These are phyloP conservation scores for Furcasterigmium furcatum DNA, from an alignment of 2,329 filamentous ascomycete species.

Conservation along the genomic window DNA sequence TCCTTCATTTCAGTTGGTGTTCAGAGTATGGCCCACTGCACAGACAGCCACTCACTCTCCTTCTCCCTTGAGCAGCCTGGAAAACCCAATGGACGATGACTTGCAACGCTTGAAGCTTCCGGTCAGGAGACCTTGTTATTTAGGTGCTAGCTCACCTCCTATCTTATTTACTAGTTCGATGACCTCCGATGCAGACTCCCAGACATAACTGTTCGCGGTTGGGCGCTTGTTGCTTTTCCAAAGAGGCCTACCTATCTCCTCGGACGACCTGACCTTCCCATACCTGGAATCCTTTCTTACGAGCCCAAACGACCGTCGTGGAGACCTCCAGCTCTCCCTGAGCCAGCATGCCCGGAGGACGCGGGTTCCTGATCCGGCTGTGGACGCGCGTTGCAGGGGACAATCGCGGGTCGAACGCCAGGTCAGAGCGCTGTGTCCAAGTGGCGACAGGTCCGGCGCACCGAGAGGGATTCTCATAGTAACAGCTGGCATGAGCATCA, in stretches of 20 bases:
- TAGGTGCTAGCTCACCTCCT: too few relatives aligned
- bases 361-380: not conserved
- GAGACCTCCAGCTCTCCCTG: constrained; percentile 1
- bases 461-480: too few relatives aligned
- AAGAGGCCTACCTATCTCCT: too few relatives aligned
- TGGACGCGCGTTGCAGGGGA: not conserved
- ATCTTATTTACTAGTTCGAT: constrained; percentile 1
- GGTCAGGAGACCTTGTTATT: too few relatives aligned
- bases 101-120: too few relatives aligned
- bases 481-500: too few relatives aligned
- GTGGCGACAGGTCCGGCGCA: too few relatives aligned
- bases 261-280: not conserved
- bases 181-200: constrained; percentile 3
- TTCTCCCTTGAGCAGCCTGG: too few relatives aligned
- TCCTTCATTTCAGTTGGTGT: too few relatives aligned
- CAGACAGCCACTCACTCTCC: too few relatives aligned
- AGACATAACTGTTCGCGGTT: not conserved
- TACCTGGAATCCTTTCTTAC: not conserved
- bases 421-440: constrained; percentile 20
- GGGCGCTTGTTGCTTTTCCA: not conserved
- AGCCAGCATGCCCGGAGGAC: not conserved
- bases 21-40: too few relatives aligned
- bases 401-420: constrained; percentile 17
- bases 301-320: not conserved
- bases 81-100: too few relatives aligned